Base-by-base conservation (phyloP, 2,329 filamentous ascomycete genomes). In the Macrophomina phaseolina region DNA sequence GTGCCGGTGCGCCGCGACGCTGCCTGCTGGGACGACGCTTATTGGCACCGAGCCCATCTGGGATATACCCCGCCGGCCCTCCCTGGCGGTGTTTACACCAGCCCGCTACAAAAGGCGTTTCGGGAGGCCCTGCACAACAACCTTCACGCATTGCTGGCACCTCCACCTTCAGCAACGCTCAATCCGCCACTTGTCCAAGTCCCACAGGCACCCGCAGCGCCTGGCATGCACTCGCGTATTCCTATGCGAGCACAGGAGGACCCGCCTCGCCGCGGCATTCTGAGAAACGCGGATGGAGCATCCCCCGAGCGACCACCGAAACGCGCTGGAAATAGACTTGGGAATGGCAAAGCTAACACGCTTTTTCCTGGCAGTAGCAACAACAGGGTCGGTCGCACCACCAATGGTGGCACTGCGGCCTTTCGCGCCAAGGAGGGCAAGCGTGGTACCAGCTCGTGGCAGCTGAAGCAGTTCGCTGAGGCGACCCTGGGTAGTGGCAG, bases 401-500 rank as follows among this genome's bases (percentile, higher is more conserved):
- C 45, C 16, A 67, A 67, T 49, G 65, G 65, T 48, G 64, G 92
- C 80, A 67, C 66, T 14, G 93, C 92, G 75, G 92, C 95, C 72
- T 98, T 98, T 84, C 93, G 94, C 77, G 92, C 94, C 45, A 91
- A 94, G 75, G 90, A 90, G 69, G 83, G 90, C 51, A 91, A 90
- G 75, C 96, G 95, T 79, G 93, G 94, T 67, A 96, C 93, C 64
- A 92, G 89, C 73, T 96, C 87, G 79, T 97, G 97, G 83, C 95
- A 98, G 81, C 85, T 99, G 72, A 91, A 95, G 80, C 95, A 99
- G 80, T 99, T 98, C 85, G 95, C 95, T 63, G 96, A 99, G 80
- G 95, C 96, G 53, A 99, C 95, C 11, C 86, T 99, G 45, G 95
- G 95, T 42, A 96, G 93, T 73, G 95, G 95, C 58, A 97, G 94